phyloP scores from a whole-genome alignment of 768 basidiomycete genomes.

The Coprinopsis sp. region DNA sequence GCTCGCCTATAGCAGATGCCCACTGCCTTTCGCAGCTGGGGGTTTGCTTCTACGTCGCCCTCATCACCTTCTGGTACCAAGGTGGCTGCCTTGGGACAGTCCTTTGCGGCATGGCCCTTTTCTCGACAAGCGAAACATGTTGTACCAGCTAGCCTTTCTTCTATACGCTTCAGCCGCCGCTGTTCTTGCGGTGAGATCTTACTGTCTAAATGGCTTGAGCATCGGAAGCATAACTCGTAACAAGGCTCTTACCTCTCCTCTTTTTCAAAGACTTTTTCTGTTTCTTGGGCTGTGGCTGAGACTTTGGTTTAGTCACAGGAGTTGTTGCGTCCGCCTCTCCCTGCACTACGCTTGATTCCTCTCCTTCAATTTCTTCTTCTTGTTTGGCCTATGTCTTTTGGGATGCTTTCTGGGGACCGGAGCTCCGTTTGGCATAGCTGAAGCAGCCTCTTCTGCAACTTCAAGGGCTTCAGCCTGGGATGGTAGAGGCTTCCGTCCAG shows the following conservation, averaged over 20 bases:
- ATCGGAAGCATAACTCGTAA: conserved; percentile 21
- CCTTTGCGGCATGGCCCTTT: conserved; percentile 76
- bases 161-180: conserved; percentile 60
- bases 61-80: conserved; percentile 12
- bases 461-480: conserved; percentile 1
- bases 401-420: conserved; percentile 53
- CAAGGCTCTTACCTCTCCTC: too few species aligned
- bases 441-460: conserved; percentile 11
- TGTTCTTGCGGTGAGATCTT: conserved; percentile 38
- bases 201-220: conserved; percentile 13
- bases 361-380: conserved; percentile 10
- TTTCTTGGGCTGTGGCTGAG: too few species aligned
- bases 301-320: conserved; percentile 16
- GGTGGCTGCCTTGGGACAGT: conserved; percentile 56
- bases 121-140: conserved; percentile 86
- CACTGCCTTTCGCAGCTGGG: conserved; percentile 23
- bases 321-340: background rate
- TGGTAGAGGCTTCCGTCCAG: conserved; percentile 1
- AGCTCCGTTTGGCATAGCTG: too few species aligned
- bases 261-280: too few species aligned
- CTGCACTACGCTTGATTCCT: background rate
- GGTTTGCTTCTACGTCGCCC: conserved; percentile 16
- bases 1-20: conserved; percentile 73
- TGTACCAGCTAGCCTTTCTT: conserved; percentile 51
- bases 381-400: conserved; percentile 45